Evolutionary conservation across 1,284 basidiomycete genomes (phyloP), one percentile per base, ranked within the genome.

Genomic region (Ustilago sp.): DNA sequence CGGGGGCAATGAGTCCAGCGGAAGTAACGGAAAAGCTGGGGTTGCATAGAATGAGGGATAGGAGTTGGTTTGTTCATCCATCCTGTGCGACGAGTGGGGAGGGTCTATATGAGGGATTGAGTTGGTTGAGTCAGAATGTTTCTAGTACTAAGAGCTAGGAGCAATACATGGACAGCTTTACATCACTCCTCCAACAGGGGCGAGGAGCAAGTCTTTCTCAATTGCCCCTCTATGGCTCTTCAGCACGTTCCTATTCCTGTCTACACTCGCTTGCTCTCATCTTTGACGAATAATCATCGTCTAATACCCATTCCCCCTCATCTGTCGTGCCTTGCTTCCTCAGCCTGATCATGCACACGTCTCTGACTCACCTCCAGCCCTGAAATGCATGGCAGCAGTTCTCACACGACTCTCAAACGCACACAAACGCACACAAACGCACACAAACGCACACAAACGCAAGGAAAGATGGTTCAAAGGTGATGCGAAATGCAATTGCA

Each of bases 21-120:
- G 96, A 99, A 87, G 94, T 99, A 43, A 99, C 97, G 9, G 97
- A 99, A 88, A 97, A 96, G 87, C 88, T 99, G 47, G 95, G 95
- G 48, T 88, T 99, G 80, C 93, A 98, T 87, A 90, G 92, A 77
- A 96, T 99, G 94, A 91, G 94, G 73, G 95, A 98, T 86, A 90
- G 97, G 77, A 94, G 94, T 86, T 99, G 97, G 97, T 99, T 97
- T 89, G 95, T 97, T 52, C 95, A 98, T 88, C 95, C 95, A 1
- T 75, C 69, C 45, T 84, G 83, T 53, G 84, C 84, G 11, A 80
- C 81, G 0, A 78, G 64, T 32, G 84, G 84, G 4, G 83, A 86
- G 43, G 84, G 84, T 5, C 68, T 85, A 5, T 81, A 81, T 54
- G 84, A 85, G 64, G 84, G 84, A 3, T 73, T 85, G 52, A 72